These are phyloP conservation scores for Epichloe sibirici DNA, from an alignment of 2,329 filamentous ascomycete species.

Conservation along the genomic window DNA sequence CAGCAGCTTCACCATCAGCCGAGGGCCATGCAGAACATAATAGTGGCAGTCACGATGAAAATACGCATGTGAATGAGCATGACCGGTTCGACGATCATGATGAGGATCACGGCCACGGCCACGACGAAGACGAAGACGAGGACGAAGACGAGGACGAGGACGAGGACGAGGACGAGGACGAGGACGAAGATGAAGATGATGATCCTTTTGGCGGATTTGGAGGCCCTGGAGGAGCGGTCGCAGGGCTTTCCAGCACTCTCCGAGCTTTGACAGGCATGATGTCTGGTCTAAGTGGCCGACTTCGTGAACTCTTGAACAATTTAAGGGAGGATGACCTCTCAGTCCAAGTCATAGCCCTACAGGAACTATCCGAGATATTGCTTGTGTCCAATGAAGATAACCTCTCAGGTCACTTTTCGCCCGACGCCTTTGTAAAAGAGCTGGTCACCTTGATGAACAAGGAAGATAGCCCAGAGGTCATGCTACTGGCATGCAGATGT, in stretches of 20 bases:
- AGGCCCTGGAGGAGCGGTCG: conserved; percentile 47
- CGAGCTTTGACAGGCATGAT: conserved; percentile 86
- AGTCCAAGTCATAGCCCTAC: conserved; percentile 79
- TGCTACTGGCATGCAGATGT: conserved; percentile 91
- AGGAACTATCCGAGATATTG: conserved; percentile 86
- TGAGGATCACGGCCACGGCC: conserved; percentile 25
- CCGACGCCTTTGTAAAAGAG: conserved; percentile 92
- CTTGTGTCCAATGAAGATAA: conserved; percentile 96
- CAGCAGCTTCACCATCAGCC: conserved; percentile 28
- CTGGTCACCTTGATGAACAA: conserved; percentile 86
- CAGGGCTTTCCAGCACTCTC: conserved; percentile 66
- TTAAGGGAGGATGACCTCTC: conserved; percentile 79
- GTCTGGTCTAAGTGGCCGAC: conserved; percentile 65
- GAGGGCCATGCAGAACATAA: conserved; percentile 26
- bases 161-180: conserved; percentile 37
- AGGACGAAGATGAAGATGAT: conserved; percentile 53
- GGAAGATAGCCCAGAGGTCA: conserved; percentile 90
- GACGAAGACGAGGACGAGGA: conserved; percentile 22
- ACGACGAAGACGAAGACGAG: conserved; percentile 25
- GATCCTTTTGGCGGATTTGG: conserved; percentile 57
- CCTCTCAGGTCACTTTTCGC: conserved; percentile 84
- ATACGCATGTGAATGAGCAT: conserved; percentile 21
- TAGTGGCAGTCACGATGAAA: conserved; percentile 21
- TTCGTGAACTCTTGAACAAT: conserved; percentile 65
- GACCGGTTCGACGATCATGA: conserved; percentile 18